Evolutionary conservation across 2,329 filamentous ascomycete species (phyloP), one percentile per base, ranked within the genome.

Genomic region (Onygena corvina): DNA sequence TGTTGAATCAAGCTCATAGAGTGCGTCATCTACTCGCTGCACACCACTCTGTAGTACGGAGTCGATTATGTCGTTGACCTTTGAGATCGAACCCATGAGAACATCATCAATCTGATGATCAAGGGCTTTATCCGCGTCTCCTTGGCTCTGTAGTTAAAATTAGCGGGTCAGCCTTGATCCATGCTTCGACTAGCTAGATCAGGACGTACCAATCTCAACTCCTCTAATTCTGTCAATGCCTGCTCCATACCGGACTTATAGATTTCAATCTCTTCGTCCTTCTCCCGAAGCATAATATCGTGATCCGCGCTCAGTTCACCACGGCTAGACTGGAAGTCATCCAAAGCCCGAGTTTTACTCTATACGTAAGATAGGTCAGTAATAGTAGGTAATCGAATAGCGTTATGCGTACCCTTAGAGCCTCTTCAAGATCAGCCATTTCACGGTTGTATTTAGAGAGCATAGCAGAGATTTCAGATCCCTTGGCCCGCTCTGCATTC

Each of bases 181-280:
- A 18, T 4, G 29, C 21, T 9, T 20, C 20, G 9, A 7, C 18
- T 31, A 16, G n/a, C 14, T 14, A 42, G 12, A 1, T 18, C 29
- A 29, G 11, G 46, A 59, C 64, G 50, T 62, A 73, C 73, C 79
- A 74, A 54, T 57, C 76, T 88, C 54, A 95, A 72, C 62, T 95
- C 88, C 61, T 93, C 90, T 52, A 98, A 75, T 68, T 95, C 89
- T 47, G 96, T 78, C 50, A 98, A 72, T 2, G 90, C 89, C 70
- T 96, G 86, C 63, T 98, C 92, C 86, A 98, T 93, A 60, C 88
- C 89, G 40, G 89, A 87, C 71, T 95, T 94, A 76, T 94, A 94
- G 42, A 96, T 89, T 67, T 96, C 92, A 21, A 98, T 80, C 68
- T 98, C 92, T 60, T 95, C 89, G 63, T 98, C 92, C 72, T 95